Conservation (phyloP, 371 early-diverging fungal genomes). For the Globomyces sp. region DNA sequence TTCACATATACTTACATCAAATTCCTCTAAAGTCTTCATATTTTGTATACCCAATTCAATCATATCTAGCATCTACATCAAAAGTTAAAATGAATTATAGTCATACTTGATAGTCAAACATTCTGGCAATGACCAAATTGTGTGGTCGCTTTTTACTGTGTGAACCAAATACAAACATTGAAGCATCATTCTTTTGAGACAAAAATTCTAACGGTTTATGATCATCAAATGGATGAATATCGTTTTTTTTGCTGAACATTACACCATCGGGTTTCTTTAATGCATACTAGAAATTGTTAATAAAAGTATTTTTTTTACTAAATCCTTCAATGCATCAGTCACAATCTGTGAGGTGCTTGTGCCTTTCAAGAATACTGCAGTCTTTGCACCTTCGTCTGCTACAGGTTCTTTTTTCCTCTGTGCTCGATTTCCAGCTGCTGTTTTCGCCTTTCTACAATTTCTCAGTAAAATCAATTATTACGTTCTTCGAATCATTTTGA, state of each 20-base stretch:
- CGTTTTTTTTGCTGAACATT: conserved; percentile 89
- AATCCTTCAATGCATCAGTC: conserved; percentile 80
- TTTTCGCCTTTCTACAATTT: conserved; percentile 30
- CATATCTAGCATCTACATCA: conserved; percentile 71
- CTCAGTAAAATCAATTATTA: background rate
- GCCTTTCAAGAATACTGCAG: conserved; percentile 83
- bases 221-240: conserved; percentile 95
- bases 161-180: conserved; percentile 82
- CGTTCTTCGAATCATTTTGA: background rate
- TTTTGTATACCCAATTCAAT: conserved; percentile 85
- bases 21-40: conserved; percentile 60
- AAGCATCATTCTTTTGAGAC: conserved; percentile 90
- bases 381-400: conserved; percentile 87
- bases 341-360: conserved; percentile 84
- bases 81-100: no score
- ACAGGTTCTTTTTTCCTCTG: conserved; percentile 87
- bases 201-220: conserved; percentile 88
- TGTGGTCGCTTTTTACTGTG: conserved; percentile 97
- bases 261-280: conserved; percentile 89
- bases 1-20: conserved; percentile 52
- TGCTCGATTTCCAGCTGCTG: conserved; percentile 57
- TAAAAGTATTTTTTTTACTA: conserved; percentile 55
- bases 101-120: conserved; percentile 81
- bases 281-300: conserved; percentile 59
- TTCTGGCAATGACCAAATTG: conserved; percentile 84